Conservation (phyloP, 2,329 filamentous ascomycete genomes). For the Trichoderma cornu-damae region DNA sequence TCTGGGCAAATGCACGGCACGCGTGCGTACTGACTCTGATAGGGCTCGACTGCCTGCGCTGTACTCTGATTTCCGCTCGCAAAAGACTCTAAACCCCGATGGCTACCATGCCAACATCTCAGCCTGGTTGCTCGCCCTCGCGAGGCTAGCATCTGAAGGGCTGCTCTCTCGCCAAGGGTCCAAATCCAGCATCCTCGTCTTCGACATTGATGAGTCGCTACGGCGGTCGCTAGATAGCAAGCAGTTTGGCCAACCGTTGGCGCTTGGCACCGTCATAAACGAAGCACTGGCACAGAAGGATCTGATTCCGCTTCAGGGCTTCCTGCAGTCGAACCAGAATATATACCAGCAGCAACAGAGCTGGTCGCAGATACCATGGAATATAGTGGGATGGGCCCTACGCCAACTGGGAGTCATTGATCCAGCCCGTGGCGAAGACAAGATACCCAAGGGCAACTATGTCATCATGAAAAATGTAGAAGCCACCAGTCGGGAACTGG, state of each 20-base stretch:
- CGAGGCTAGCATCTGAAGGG: constrained; percentile 62
- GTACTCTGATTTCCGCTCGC: constrained; percentile 78
- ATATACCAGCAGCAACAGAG: constrained; percentile 62
- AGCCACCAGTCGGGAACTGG: constrained; percentile 51
- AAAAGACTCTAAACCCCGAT: constrained; percentile 73
- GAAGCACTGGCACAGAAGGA: constrained; percentile 67
- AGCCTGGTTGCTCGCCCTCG: constrained; percentile 72
- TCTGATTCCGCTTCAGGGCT: constrained; percentile 66
- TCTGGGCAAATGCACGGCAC: neutral
- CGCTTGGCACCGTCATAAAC: constrained; percentile 68
- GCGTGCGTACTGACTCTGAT: neutral
- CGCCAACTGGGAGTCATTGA: constrained; percentile 61
- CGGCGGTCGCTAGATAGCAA: constrained; percentile 66
- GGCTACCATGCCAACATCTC: constrained; percentile 75
- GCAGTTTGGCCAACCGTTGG: constrained; percentile 75
- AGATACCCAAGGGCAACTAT: constrained; percentile 55
- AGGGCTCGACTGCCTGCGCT: constrained; percentile 77
- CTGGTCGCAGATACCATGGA: constrained; percentile 63
- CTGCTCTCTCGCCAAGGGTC: constrained; percentile 39
- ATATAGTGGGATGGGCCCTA: constrained; percentile 69
- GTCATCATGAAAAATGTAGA: constrained; percentile 62
- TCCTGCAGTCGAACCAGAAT: constrained; percentile 59
- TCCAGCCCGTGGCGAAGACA: constrained; percentile 45
- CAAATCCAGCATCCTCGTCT: constrained; percentile 44
- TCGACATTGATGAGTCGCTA: constrained; percentile 58